Evolutionary conservation across 257 asterid genomes (phyloP), one percentile per base, ranked within the genome.

Genomic region (Cinchona pubescens): DNA sequence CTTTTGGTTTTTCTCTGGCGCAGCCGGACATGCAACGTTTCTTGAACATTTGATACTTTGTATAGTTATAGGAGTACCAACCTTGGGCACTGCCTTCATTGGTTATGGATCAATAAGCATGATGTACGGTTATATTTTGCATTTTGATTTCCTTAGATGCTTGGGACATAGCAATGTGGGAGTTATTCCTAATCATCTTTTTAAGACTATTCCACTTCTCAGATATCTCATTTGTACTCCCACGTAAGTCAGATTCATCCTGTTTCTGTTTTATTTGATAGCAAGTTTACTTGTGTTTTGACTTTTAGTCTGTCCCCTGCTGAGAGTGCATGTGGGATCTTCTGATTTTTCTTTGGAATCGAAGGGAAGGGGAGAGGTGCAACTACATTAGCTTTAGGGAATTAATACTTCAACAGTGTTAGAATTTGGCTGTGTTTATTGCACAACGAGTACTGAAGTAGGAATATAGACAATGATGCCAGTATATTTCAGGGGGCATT

Each of bases 11-110:
- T 58, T 38, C 46, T 69, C 69, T 67, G 76, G 34, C 81, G 85
- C 92, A 93, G 96, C 92, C 81, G 99, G 88, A 60, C 87, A 90
- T 81, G 89, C 91, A 23, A 81, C 98, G 25, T 87, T 95, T 85
- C 87, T 95, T 85, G 98, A 95, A 60, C 99, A 93, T 67, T 56
- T 92, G 27, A n/a, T 92, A 42, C 85, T 91, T 18, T 88, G 91
- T 79, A 74, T 82, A 38, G 81, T 92, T 59, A 77, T 86, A 27
- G 97, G 90, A 71, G 83, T 92, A 76, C 99, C 99, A 18, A 82
- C 80, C 7, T 63, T 92, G 78, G 98, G 96, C 67, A 86, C 96
- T 40, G 77, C 79, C 71, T 78, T 85, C 9, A 29, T 87, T 56
- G 99, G 99, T 51, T 85, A 75, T 51, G 98, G 98, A 25, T 95